Evolutionary conservation across 2,329 filamentous ascomycete species (phyloP), one percentile per base, ranked within the genome.

Genomic region (Tolypocladium pustulatum): DNA sequence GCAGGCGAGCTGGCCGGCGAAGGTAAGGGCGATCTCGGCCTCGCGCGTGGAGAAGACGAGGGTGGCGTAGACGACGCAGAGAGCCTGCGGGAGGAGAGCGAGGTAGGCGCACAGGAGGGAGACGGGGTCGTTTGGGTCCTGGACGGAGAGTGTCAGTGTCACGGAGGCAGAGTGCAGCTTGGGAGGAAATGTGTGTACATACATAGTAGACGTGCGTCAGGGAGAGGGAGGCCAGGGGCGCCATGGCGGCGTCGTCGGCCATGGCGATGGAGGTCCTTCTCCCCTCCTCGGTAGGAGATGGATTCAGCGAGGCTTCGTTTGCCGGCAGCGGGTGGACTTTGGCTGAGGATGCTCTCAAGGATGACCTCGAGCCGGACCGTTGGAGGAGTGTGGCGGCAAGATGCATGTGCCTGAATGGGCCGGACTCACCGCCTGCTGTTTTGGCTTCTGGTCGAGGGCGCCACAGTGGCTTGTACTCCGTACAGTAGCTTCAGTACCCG

Each of bases 151-250:
- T 12, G 27, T 60, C 5, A 37, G 51, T 3, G 30, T 34, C 51
- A 38, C 4, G 12, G 22, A 4, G 9, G 20, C 5, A 10, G 37
- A 13, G 3, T 25, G 49, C 25, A 15, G 2, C 3, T 27, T 15
- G 10, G 17, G 25, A 25, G 32, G 52, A 6, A 12, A 12, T 56
- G 57, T 46, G 56, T 84, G 69, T 76, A 95, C 92, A 81, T 97
- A 97, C 92, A 81, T 97, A 97, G 78, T 94, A 90, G 66, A 97
- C 92, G 76, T 97, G 93, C 13, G 94, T 97, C 65, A 99, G 77
- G 56, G 93, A 96, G 61, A 99, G 82, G 30, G 93, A 97, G 56
- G 92, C 91, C 59, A 97, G 79, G 46, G 89, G 85, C n/a, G 67
- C 60, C 68, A 71, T 71, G 61, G 60, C 58, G 37, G 40, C n/a